These are phyloP conservation scores for Zalerion maritima DNA, from an alignment of 495 filamentous ascomycete species.

Conservation along the genomic window DNA sequence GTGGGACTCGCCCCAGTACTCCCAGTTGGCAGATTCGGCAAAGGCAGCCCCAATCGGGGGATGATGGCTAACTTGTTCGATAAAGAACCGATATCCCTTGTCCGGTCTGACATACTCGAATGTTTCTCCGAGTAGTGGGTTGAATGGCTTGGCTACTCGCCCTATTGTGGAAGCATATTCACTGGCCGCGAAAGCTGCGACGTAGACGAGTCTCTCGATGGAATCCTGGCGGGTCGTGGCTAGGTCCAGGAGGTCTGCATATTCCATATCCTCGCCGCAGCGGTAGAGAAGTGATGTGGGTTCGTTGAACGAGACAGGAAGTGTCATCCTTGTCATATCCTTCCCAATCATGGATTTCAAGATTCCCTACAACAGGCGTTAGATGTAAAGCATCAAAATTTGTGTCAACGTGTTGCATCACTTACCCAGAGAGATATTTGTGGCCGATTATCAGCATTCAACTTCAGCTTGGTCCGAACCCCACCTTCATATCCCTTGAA, in stretches of 20 bases:
- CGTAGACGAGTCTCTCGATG: slow-evolving; percentile 87
- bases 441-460: slow-evolving; percentile 84
- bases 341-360: slow-evolving; percentile 99
- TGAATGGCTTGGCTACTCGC: slow-evolving; percentile 95
- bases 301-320: slow-evolving; percentile 97
- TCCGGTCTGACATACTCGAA: slow-evolving; percentile 94
- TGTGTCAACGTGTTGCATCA: too few relatives aligned
- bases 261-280: slow-evolving; percentile 95
- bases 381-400: slow-evolving; percentile 4
- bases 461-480: slow-evolving; percentile 57
- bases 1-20: slow-evolving; percentile 95
- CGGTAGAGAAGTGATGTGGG: slow-evolving; percentile 94
- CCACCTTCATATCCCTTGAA: slow-evolving; percentile 88
- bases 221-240: slow-evolving; percentile 78
- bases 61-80: slow-evolving; percentile 97
- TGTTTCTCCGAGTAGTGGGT: slow-evolving; percentile 88
- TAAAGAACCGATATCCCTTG: slow-evolving; percentile 94
- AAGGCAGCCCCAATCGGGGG: slow-evolving; percentile 88
- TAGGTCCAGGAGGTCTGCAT: slow-evolving; percentile 80
- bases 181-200: slow-evolving; percentile 86
- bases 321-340: slow-evolving; percentile 99
- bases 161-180: slow-evolving; percentile 95
- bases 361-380: slow-evolving; percentile 50
- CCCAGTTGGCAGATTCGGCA: slow-evolving; percentile 88
- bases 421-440: slow-evolving; percentile 93